Percentiles rank a stretch among this genome's conserved stretches.
Evolutionary conservation across 768 basidiomycete species (phyloP).

Genomic region (Astraeus odoratus): DNA sequence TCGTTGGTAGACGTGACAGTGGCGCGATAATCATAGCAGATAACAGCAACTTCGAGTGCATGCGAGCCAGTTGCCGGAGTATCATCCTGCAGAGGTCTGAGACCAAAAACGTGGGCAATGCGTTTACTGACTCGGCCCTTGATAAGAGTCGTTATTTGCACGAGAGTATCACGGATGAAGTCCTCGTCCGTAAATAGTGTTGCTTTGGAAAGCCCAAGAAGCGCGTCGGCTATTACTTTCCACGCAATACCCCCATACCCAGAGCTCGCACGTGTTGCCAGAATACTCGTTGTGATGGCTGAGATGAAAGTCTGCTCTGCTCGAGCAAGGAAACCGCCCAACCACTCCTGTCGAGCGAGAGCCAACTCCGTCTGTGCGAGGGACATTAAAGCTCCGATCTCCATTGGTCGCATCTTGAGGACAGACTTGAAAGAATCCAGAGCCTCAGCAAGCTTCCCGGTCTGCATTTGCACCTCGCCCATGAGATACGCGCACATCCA

Average conservation of each 20-base stretch:
- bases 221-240: slow-evolving; percentile 78
- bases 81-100: slow-evolving; percentile 21
- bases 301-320: slow-evolving; percentile 66
- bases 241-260: slow-evolving; percentile 71
- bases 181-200: slow-evolving; percentile 42
- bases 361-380: slow-evolving; percentile 69
- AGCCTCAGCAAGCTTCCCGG: slow-evolving; percentile 70
- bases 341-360: slow-evolving; percentile 56
- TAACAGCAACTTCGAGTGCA: slow-evolving; percentile 46
- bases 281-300: slow-evolving; percentile 48
- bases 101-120: slow-evolving; percentile 35
- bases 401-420: slow-evolving; percentile 47
- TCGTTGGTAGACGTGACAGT: slow-evolving; percentile 50
- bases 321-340: slow-evolving; percentile 65
- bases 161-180: slow-evolving; percentile 29
- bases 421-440: slow-evolving; percentile 58
- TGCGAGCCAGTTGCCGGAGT: slow-evolving; percentile 26
- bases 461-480: slow-evolving; percentile 75
- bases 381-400: slow-evolving; percentile 65
- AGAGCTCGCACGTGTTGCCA: slow-evolving; percentile 41
- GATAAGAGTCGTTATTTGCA: slow-evolving; percentile 31
- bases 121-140: slow-evolving; percentile 34
- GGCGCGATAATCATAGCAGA: slow-evolving; percentile 56
- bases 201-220: slow-evolving; percentile 55
- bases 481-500: slow-evolving; percentile 84